Evolutionary conservation across 805 yeast species (phyloP).

Genomic region (Sugiyamaella lignohabitans): DNA sequence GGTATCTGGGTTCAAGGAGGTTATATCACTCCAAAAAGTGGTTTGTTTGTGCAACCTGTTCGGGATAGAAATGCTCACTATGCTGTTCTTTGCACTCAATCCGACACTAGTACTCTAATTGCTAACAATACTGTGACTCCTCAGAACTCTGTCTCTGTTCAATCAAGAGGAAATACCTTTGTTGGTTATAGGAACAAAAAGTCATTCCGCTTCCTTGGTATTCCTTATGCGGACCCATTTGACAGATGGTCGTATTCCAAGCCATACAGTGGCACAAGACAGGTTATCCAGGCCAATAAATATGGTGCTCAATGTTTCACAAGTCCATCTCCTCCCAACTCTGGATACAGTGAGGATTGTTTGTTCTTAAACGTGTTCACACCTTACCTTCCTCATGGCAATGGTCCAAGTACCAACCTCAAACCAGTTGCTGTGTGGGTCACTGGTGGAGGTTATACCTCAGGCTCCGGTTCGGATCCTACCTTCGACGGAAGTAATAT

Average conservation of each 20-base stretch:
- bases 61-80: not conserved
- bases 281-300: not conserved
- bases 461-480: slow-evolving; percentile 29
- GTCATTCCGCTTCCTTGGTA: not conserved
- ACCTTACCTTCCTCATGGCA: slow-evolving; percentile 4
- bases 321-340: not conserved
- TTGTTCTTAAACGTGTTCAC: slow-evolving; percentile 25
- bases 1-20: not conserved
- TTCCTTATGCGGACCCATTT: not conserved
- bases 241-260: not conserved
- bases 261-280: not conserved
- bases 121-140: not conserved
- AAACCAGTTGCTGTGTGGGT: slow-evolving; percentile 32
- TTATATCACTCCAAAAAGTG: not conserved
- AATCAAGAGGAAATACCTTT: not conserved
- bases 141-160: not conserved
- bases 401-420: slow-evolving; percentile 18
- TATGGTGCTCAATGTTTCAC: not conserved
- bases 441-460: slow-evolving; percentile 34
- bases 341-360: slow-evolving; percentile 26
- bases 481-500: slow-evolving; percentile 23
- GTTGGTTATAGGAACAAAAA: not conserved
- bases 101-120: not conserved
- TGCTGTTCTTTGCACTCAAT: not conserved
- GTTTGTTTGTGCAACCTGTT: not conserved